These are phyloP conservation scores for Dothideomycetes sp. DNA, from an alignment of 2,329 filamentous ascomycete species.

Conservation along the genomic window DNA sequence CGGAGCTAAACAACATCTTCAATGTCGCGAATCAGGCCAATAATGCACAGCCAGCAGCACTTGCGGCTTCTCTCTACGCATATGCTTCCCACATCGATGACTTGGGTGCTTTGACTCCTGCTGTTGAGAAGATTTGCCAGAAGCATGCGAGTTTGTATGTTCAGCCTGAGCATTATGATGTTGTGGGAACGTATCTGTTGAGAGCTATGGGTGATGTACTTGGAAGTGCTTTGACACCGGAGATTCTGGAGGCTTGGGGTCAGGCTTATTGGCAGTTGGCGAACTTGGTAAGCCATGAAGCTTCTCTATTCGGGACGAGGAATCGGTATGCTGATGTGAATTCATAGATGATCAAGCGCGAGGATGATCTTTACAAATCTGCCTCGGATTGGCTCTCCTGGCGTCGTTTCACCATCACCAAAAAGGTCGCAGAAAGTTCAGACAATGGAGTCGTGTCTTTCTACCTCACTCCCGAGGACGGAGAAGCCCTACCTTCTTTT, in stretches of 20 bases:
- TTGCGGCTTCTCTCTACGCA: constrained; percentile 59
- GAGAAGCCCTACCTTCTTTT: constrained; percentile 51
- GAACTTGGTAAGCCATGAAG: constrained; percentile 38
- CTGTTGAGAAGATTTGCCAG: constrained; percentile 61
- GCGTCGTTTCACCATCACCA: constrained; percentile 56
- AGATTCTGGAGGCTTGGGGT: constrained; percentile 58
- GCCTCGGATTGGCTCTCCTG: constrained; percentile 57
- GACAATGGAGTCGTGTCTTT: constrained; percentile 64
- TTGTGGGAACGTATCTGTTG: constrained; percentile 62
- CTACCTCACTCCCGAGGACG: constrained; percentile 56
- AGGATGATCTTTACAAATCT: constrained; percentile 53
- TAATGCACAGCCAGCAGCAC: constrained; percentile 59
- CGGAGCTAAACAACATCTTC: constrained; percentile 61
- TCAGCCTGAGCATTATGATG: constrained; percentile 57
- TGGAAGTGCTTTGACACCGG: constrained; percentile 56
- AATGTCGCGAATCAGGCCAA: constrained; percentile 61
- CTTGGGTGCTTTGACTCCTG: constrained; percentile 48
- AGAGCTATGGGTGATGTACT: constrained; percentile 58
- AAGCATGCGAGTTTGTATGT: constrained; percentile 67
- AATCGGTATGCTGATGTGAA: neutral
- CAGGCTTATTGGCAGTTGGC: constrained; percentile 66
- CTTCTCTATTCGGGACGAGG: neutral
- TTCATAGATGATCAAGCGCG: constrained; percentile 50
- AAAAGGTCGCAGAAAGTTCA: constrained; percentile 54
- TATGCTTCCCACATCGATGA: constrained; percentile 66